Conservation (phyloP, 2,329 filamentous ascomycete genomes). For the Ceratocystis smalleyi region DNA sequence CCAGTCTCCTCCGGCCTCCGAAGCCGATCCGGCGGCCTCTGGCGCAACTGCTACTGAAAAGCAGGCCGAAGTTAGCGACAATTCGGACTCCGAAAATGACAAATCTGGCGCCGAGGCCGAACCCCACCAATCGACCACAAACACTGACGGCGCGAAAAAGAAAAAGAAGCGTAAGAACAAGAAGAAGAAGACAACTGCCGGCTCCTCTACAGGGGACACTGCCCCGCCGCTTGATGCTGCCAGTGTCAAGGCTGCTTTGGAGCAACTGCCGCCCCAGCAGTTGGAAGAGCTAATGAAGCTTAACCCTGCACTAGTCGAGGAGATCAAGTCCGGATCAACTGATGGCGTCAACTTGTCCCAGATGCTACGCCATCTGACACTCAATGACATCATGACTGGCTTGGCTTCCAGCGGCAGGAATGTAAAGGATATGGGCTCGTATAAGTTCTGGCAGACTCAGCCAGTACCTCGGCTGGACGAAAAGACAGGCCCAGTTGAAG, state of each 20-base stretch:
- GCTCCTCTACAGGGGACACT: slow-evolving; percentile 25
- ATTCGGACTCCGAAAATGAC: slow-evolving; percentile 23
- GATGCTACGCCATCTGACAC: slow-evolving; percentile 45
- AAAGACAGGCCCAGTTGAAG: slow-evolving; percentile 37
- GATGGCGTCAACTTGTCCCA: slow-evolving; percentile 32
- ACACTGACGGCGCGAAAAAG: slow-evolving; percentile 21
- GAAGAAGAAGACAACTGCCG: slow-evolving; percentile 48
- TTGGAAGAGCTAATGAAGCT: slow-evolving; percentile 52
- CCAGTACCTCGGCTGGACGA: slow-evolving; percentile 75
- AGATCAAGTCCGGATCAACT: slow-evolving; percentile 29
- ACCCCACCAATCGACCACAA: slow-evolving; percentile 27
- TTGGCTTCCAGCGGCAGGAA: slow-evolving; percentile 70
- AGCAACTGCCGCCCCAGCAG: slow-evolving; percentile 40
- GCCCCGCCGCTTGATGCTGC: slow-evolving; percentile 24
- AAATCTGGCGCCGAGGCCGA: slow-evolving; percentile 29
- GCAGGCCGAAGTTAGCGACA: slow-evolving; percentile 22
- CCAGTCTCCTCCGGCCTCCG: slow-evolving; percentile 20
- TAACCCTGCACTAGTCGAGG: slow-evolving; percentile 55
- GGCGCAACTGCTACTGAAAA: slow-evolving; percentile 22
- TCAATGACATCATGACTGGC: slow-evolving; percentile 59
- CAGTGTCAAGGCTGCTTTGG: slow-evolving; percentile 36
- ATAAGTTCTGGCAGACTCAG: slow-evolving; percentile 98
- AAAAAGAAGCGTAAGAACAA: slow-evolving; percentile 43
- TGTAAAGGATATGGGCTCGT: slow-evolving; percentile 86
- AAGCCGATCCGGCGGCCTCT: slow-evolving; percentile 25